These are phyloP conservation scores for Labyrinthula sp. DNA, from an alignment of 352 stramenopile species.

Conservation along the genomic window DNA sequence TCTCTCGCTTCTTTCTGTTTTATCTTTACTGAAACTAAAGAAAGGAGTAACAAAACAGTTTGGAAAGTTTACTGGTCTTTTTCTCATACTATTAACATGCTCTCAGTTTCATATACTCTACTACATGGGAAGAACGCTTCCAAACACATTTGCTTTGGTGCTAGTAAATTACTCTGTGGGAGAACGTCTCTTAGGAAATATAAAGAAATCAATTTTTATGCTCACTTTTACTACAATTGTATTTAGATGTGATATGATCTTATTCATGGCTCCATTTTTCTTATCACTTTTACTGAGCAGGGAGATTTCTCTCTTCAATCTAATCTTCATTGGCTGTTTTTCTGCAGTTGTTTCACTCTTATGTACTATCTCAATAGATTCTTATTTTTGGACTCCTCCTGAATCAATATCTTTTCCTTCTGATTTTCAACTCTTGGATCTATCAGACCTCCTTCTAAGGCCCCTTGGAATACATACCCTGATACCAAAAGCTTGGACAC, in stretches of 20 bases:
- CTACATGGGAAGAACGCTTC: conserved; percentile 81
- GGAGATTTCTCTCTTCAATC: conserved; percentile 23
- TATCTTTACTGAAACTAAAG: no score
- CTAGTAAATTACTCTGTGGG: conserved; percentile 40
- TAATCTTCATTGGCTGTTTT: conserved; percentile 53
- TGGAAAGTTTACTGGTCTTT: no score
- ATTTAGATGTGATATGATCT: conserved; percentile 85
- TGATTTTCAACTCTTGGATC: conserved; percentile 1
- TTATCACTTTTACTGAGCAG: conserved; percentile 59
- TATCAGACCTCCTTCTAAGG: background rate
- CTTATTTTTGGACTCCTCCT: conserved; percentile 18
- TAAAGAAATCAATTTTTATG: conserved; percentile 41
- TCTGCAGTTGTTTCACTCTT: conserved; percentile 47
- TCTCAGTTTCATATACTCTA: conserved; percentile 92
- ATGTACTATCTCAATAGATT: conserved; percentile 46
- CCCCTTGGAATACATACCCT: conserved; percentile 75
- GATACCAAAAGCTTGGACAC: no score
- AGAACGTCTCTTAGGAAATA: conserved; percentile 39
- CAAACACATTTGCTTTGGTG: conserved; percentile 85
- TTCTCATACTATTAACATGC: conserved; percentile 57
- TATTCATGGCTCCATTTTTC: conserved; percentile 75
- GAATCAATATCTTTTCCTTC: conserved; percentile 12
- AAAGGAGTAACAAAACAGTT: no score
- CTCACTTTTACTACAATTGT: conserved; percentile 72
- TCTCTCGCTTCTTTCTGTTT: no score